A percentile compares a stretch with the other conserved stretches of the same genome.
These are phyloP conservation scores for Metrosideros polymorpha DNA, from an alignment of 441 rosid genomes.

Conservation along the genomic window DNA sequence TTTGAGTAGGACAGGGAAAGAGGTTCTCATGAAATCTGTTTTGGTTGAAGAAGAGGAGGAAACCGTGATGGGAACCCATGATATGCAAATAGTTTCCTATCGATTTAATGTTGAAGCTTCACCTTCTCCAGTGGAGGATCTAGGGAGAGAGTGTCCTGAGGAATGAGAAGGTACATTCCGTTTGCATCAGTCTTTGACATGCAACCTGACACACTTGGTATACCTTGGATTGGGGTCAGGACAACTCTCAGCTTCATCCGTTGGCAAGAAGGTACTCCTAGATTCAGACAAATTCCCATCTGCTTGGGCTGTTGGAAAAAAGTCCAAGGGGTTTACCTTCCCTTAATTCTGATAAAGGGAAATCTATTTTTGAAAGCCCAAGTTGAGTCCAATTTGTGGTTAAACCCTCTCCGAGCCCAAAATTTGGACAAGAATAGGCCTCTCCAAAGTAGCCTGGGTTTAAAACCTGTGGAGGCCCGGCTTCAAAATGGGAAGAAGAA, in stretches of 20 bases:
- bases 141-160: too few species aligned
- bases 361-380: not conserved
- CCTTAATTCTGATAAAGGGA: not conserved
- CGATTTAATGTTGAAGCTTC: too few species aligned
- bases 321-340: not conserved
- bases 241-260: not conserved
- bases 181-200: not conserved
- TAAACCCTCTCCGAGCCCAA: not conserved
- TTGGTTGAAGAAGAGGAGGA: too few species aligned
- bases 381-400: not conserved
- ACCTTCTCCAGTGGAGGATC: too few species aligned
- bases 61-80: too few species aligned
- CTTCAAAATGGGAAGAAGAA: not conserved
- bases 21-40: too few species aligned
- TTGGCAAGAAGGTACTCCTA: not conserved
- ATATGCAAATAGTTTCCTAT: too few species aligned
- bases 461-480: not conserved
- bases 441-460: not conserved
- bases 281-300: not conserved
- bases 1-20: too few species aligned
- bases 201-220: too few species aligned
- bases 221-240: not conserved
- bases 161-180: not conserved
- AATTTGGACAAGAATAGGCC: not conserved
- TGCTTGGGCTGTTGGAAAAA: not conserved